Conservation (phyloP, 2,329 filamentous ascomycete species). For the Knufia fluminis region DNA sequence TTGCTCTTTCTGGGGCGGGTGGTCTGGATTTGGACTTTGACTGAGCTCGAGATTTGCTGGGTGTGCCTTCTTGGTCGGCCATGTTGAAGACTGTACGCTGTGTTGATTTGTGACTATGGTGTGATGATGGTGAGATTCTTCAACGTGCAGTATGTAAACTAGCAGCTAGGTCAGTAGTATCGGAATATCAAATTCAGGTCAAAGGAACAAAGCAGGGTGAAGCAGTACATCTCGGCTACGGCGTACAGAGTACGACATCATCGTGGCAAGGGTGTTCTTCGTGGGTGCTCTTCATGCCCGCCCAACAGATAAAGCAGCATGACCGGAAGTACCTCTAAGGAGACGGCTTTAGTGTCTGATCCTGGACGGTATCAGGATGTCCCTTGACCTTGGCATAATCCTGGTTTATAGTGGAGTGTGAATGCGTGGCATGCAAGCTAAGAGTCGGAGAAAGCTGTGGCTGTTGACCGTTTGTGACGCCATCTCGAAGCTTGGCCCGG, state of each 20-base stretch:
- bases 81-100: slow-evolving; percentile 9
- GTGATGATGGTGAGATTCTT: not conserved
- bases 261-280: slow-evolving; percentile 1
- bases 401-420: not conserved
- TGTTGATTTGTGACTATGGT: not conserved
- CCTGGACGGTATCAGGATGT: not conserved
- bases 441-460: not conserved
- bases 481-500: not conserved
- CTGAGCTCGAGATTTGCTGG: slow-evolving; percentile 17
- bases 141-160: not conserved
- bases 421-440: not conserved
- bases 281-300: not conserved
- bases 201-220: slow-evolving; percentile 9
- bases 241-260: slow-evolving; percentile 11
- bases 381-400: slow-evolving; percentile 5
- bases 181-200: slow-evolving; percentile 2
- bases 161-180: slow-evolving; percentile 8
- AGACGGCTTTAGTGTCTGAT: not conserved
- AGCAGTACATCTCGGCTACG: slow-evolving; percentile 7
- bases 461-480: not conserved
- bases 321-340: not conserved
- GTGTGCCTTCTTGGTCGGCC: slow-evolving; percentile 19
- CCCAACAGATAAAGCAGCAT: slow-evolving; percentile 4
- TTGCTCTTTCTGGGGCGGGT: slow-evolving; percentile 15
- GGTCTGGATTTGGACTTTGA: slow-evolving; percentile 14